Base-by-base conservation (phyloP, 768 basidiomycete genomes). In the Boletellus emodensis region DNA sequence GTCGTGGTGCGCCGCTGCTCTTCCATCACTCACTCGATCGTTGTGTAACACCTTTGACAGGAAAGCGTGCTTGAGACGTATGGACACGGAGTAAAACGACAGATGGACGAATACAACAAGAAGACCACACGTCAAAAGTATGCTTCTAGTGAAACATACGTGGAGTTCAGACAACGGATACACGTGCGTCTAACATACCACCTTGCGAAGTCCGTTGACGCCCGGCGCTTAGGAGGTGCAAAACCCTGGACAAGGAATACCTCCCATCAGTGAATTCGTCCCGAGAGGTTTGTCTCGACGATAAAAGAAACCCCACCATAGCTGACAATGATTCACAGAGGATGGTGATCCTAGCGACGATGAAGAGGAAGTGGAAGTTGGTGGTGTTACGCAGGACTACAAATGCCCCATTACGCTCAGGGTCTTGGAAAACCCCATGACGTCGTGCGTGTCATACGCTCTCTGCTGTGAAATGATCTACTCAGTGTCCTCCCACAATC, bases 361-460 rank as follows among this genome's bases (percentile, higher is more conserved):
- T 45, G 94, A 94, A 30, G 89, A 93, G 46, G 94, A 96, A 12
- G 68, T 98, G 30, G 87, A 93, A 68, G 74, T 95, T 44, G 94
- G 94, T 46, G 93, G 91, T 22, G 77, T 84, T 26, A 87, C 84
- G 6, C 87, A 90, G 61, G 84, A 83, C 59, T 91, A 84, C 74
- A 85, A 82, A 48, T 95, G 93, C 58, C 94, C 93, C 2, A 71
- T 98, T 44, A 83, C 87, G 1, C 73, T 94, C 39, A 78, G 72
- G 3, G 64, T 76, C 13, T 75, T 91, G 35, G 75, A 75, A 18
- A 75, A 95, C 44, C 92, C 94, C 2, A 72, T 89, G 51, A 91
- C 87, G 4, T 92, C 90, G 94, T 94, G 63, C 48, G 87, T 60
- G 30, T 40, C n/a, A 40, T 43, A 42, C 18, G 17, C 5, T 18